phyloP scores from a whole-genome alignment of 2,329 filamentous ascomycete species.

The Cadophora sp. region DNA sequence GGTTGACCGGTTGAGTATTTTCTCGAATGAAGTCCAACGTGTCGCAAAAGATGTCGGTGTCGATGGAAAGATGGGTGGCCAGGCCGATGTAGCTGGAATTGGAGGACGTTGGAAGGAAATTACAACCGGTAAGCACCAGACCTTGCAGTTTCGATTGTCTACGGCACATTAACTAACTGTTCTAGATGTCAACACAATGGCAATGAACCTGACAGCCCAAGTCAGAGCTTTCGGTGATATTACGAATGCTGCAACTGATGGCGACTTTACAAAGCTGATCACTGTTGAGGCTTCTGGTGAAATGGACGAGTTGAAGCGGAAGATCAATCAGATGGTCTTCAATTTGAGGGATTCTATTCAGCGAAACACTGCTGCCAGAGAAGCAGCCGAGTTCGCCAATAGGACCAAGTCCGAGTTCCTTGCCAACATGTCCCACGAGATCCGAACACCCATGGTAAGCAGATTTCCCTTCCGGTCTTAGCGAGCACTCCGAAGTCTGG shows the following conservation, averaged over 20 bases:
- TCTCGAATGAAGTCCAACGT: constrained; percentile 94
- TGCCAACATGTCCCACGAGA: constrained; percentile 99
- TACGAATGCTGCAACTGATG: constrained; percentile 95
- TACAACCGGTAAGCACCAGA: constrained; percentile 69
- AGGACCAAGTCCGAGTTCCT: constrained; percentile 98
- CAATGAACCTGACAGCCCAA: constrained; percentile 85
- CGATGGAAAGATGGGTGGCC: constrained; percentile 97
- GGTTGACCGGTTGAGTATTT: constrained; percentile 93
- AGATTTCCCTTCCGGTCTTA: background rate
- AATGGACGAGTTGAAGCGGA: constrained; percentile 98
- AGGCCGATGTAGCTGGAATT: constrained; percentile 91
- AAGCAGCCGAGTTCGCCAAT: constrained; percentile 95
- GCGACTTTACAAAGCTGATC: constrained; percentile 95
- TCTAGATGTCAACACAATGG: constrained; percentile 47
- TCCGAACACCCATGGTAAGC: constrained; percentile 72
- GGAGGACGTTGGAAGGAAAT: constrained; percentile 98
- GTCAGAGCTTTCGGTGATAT: constrained; percentile 98
- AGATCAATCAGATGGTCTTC: constrained; percentile 99
- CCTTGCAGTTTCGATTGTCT: background rate
- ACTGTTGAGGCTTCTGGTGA: constrained; percentile 97
- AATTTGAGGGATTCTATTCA: constrained; percentile 96
- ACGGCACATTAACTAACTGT: constrained; percentile 11
- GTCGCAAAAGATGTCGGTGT: constrained; percentile 97
- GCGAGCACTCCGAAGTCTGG: background rate
- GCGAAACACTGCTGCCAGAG: constrained; percentile 92